These are phyloP conservation scores for Trichomonas gallinae DNA, from an alignment of 208 protist species.

Conservation along the genomic window DNA sequence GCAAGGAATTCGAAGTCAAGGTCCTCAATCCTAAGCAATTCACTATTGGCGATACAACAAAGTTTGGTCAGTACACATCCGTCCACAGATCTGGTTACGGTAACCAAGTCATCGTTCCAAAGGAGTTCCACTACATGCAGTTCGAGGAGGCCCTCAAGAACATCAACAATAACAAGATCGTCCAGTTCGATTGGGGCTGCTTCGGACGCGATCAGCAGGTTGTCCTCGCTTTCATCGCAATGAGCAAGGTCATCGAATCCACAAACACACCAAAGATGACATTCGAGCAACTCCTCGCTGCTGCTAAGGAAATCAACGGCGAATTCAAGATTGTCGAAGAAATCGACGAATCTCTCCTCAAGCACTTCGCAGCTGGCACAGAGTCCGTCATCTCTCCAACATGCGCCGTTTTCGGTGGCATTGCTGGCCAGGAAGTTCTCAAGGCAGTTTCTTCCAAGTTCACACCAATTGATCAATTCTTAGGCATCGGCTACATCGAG, in stretches of 20 bases:
- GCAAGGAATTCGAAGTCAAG: conserved; percentile 18
- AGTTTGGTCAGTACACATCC: conserved; percentile 27
- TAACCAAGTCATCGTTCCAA: conserved; percentile 19
- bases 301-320: background rate
- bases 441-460: conserved; percentile 54
- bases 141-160: conserved; percentile 17
- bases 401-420: conserved; percentile 48
- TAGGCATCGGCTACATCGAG: conserved; percentile 15
- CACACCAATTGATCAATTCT: conserved; percentile 46
- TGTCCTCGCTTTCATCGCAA: background rate
- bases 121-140: conserved; percentile 4
- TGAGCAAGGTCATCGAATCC: background rate
- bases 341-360: background rate
- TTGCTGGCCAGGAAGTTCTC: conserved; percentile 53
- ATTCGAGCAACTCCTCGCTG: background rate
- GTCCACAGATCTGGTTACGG: conserved; percentile 37
- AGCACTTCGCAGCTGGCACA: background rate
- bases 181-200: background rate
- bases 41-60: conserved; percentile 32
- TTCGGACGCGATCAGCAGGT: conserved; percentile 14
- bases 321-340: background rate
- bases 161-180: background rate
- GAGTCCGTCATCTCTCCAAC: conserved; percentile 29
- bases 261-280: background rate
- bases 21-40: conserved; percentile 35